These are phyloP conservation scores for Ascochyta rabiei DNA, from an alignment of 2,329 filamentous ascomycete genomes.

Conservation along the genomic window DNA sequence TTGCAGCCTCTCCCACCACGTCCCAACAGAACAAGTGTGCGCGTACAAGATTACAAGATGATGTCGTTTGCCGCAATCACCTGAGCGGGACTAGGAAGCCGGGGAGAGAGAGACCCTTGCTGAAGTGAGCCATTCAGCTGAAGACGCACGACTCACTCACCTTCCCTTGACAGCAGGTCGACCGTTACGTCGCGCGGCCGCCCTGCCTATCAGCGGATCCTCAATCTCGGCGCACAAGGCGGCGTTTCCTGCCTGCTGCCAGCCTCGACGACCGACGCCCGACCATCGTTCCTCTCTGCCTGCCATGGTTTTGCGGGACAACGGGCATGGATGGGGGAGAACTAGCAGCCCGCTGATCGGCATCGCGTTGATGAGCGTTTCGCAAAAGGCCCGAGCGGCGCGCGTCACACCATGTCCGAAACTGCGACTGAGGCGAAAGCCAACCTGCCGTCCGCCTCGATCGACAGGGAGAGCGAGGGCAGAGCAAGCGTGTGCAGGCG, in stretches of 20 bases:
- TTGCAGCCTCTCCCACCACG: not conserved
- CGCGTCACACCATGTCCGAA: constrained; percentile 15
- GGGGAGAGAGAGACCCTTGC: constrained; percentile 2
- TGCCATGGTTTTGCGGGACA: not conserved
- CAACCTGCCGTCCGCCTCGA: not conserved
- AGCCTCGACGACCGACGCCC: no score
- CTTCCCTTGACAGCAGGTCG: constrained; percentile 8
- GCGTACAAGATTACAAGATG: constrained; percentile 1
- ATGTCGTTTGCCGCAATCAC: constrained; percentile 3
- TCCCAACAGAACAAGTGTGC: not conserved
- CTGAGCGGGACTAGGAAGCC: not conserved
- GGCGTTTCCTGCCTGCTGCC: not conserved
- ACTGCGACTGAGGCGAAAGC: constrained; percentile 2
- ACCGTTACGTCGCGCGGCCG: not conserved
- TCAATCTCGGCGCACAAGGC: constrained; percentile 2
- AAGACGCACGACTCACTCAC: constrained; percentile 5
- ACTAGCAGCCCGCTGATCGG: constrained; percentile 9
- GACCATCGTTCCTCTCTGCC: constrained; percentile 5
- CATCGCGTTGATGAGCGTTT: constrained; percentile 13
- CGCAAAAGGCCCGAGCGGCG: constrained; percentile 10
- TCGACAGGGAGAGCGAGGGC: constrained; percentile 10
- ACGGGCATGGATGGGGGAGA: not conserved
- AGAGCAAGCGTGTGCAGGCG: constrained; percentile 1
- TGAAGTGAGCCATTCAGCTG: constrained; percentile 7
- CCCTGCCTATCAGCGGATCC: constrained; percentile 18